Conservation (phyloP, 257 asterid species). For the Solanum microdontum region DNA sequence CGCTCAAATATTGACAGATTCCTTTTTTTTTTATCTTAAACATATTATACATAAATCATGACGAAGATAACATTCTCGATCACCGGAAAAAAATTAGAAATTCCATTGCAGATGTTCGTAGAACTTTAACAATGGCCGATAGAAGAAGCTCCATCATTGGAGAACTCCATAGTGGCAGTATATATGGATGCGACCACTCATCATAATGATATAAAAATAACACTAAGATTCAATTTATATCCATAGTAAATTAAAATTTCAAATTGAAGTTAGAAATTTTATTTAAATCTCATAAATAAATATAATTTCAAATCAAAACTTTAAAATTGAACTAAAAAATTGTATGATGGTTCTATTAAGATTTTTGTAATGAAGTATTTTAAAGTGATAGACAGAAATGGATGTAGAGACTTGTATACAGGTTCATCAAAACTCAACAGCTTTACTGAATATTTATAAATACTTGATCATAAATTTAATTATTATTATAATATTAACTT, state of each 20-base stretch:
- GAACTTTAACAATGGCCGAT: too few species aligned
- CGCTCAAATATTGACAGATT: too few species aligned
- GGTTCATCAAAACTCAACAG: background rate
- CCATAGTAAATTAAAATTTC: background rate
- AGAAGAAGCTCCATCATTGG: too few species aligned
- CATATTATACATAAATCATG: too few species aligned
- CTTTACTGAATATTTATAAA: background rate
- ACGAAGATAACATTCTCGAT: too few species aligned
- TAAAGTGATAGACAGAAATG: background rate
- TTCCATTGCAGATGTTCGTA: too few species aligned
- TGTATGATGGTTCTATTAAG: background rate
- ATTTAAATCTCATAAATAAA: background rate
- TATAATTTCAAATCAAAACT: background rate
- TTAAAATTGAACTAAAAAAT: too few species aligned
- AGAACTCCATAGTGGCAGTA: background rate
- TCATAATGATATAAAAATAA: background rate
- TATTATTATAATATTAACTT: background rate
- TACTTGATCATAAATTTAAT: background rate
- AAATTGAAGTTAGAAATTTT: background rate
- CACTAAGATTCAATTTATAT: background rate
- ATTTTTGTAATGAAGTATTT: background rate
- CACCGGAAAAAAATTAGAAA: too few species aligned
- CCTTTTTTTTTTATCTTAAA: too few species aligned
- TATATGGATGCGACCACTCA: background rate
- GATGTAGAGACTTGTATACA: background rate